Evolutionary conservation across 148 eudicot genomes (phyloP).

Genomic region (Salicornia ramosissima): DNA sequence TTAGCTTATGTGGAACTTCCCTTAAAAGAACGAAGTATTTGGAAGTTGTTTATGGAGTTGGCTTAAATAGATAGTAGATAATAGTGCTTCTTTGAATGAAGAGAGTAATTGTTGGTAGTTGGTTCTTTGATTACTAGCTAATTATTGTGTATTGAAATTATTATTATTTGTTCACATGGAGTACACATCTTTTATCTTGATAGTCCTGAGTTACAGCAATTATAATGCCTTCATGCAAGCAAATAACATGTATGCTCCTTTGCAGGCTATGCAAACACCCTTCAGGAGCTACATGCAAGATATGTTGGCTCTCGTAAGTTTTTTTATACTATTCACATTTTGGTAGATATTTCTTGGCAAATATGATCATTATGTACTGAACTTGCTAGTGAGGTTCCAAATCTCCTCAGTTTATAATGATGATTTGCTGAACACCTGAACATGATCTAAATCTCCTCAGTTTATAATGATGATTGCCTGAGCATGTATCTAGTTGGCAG

Average conservation of each 20-base stretch:
- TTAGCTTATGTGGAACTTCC: too few relatives aligned
- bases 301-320: conserved; percentile 79
- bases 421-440: too few relatives aligned
- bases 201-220: too few relatives aligned
- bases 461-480: background rate
- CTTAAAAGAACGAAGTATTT: too few relatives aligned
- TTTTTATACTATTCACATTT: background rate
- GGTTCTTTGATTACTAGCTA: too few relatives aligned
- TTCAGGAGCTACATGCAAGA: conserved; percentile 87
- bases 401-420: background rate
- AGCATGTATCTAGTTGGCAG: background rate
- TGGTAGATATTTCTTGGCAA: background rate
- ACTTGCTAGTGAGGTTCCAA: background rate
- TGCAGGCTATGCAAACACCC: conserved; percentile 93
- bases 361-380: background rate
- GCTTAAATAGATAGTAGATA: too few relatives aligned
- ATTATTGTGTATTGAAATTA: too few relatives aligned
- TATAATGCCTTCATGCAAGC: background rate
- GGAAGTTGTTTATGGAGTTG: too few relatives aligned
- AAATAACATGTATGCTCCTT: conserved; percentile 1
- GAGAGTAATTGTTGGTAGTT: too few relatives aligned
- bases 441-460: background rate
- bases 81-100: too few relatives aligned
- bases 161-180: too few relatives aligned
- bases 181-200: too few relatives aligned